Conservation (phyloP, 2,329 filamentous ascomycete genomes). For the Penicillium sp. region DNA sequence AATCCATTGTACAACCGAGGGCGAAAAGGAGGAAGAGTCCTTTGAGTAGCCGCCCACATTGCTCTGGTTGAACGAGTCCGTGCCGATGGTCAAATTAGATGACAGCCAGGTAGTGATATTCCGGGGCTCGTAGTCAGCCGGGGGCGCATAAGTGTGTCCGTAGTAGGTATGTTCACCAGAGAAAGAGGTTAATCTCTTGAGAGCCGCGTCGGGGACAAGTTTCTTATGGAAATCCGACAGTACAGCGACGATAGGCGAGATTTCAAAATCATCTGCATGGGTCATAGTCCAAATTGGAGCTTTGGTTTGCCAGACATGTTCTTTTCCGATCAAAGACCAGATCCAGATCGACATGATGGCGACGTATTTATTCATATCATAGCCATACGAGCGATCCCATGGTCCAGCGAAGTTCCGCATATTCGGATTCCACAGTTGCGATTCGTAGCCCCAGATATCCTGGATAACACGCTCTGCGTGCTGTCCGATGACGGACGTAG, state of each 20-base stretch:
- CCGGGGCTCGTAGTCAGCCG: conserved; percentile 62
- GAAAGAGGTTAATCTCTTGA: conserved; percentile 56
- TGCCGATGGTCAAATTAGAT: conserved; percentile 64
- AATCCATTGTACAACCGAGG: conserved; percentile 65
- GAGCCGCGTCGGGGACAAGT: conserved; percentile 57
- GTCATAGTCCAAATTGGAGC: conserved; percentile 56
- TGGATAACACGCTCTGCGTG: conserved; percentile 58
- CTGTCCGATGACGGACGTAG: conserved; percentile 61
- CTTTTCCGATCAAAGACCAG: conserved; percentile 56
- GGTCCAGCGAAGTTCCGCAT: conserved; percentile 68
- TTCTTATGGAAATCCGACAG: conserved; percentile 27
- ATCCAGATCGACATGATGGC: conserved; percentile 64
- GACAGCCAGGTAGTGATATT: conserved; percentile 67
- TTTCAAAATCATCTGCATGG: conserved; percentile 65
- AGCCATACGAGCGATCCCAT: conserved; percentile 69
- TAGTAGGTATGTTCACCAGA: conserved; percentile 60
- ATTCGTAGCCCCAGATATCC: conserved; percentile 60
- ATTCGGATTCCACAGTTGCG: conserved; percentile 62
- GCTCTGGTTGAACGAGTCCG: conserved; percentile 63
- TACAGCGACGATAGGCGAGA: conserved; percentile 63
- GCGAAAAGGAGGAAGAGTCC: conserved; percentile 62
- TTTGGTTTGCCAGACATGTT: conserved; percentile 42
- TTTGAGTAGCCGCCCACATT: conserved; percentile 61
- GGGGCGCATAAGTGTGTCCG: conserved; percentile 63
- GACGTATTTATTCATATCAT: conserved; percentile 68